Base-by-base conservation (phyloP, 768 basidiomycete genomes). In the Psilocybe cyanescens region DNA sequence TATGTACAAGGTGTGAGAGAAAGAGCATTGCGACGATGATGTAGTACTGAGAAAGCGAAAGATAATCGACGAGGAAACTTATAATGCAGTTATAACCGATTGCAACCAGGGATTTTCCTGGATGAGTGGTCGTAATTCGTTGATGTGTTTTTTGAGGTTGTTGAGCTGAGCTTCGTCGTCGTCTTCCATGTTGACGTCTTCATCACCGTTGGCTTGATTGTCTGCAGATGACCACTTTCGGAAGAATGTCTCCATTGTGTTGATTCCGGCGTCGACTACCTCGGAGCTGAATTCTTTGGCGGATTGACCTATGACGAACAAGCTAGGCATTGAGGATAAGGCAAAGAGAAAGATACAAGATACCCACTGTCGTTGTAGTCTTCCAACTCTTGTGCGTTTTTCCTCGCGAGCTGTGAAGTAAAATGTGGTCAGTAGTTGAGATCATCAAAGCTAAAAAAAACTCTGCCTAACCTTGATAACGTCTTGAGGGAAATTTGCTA, bases 401-500 rank as follows among this genome's bases (percentile, higher is more conserved):
- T 70, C 37, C 63, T 62, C n/a, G 93, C 96, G 49, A 94, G 85
- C 94, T 94, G 70, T 19, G 14, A 50, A 47, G 12, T 8, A 12
- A 59, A 41, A 39, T 35, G 6, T 12, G 31, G 52, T 28, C 19
- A n/a, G 31, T 30, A 45, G 1, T 24, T 55, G 46, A 35, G 24
- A 24, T 24, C 24, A 24, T 24, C 24, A 53, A 30, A 16, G 33
- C n/a, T 8, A 17, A n/a, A 11, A 24, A 12, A 1, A 8, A 31
- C 2, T n/a, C 7, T n/a, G n/a, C 24, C 9, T n/a, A 24, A 73
- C 74, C 81, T 91, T 93, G 61, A 99, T 85, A 9, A 99, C 96
- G 65, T 88, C 91, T 62, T 96, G 92, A 0, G 97, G 97, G 75
- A 99, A 99, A 74, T 98, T 96, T 3, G 97, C 97, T n/a, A 99